Percentiles rank a stretch among this genome's conserved stretches.
phyloP scores from a whole-genome alignment of 2,329 filamentous ascomycete species.

The Xylaria sp. region DNA sequence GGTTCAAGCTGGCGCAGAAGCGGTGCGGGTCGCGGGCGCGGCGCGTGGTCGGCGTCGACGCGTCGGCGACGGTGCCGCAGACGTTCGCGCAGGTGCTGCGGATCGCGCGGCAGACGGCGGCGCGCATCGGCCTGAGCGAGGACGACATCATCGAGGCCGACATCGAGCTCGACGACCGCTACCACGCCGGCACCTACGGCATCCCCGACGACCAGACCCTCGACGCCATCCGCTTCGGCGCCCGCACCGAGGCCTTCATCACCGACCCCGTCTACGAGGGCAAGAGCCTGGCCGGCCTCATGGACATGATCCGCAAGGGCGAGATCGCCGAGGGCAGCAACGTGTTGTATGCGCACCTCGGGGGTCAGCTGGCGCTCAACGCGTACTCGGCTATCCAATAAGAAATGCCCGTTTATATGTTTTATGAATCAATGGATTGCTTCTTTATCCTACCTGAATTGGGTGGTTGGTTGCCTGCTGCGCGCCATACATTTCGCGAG shows the following conservation, averaged over 20 bases:
- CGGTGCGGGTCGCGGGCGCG: conserved; percentile 47
- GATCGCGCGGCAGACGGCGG: conserved; percentile 66
- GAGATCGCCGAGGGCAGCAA: conserved; percentile 63
- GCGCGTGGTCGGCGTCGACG: conserved; percentile 69
- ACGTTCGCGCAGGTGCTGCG: conserved; percentile 67
- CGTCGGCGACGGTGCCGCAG: conserved; percentile 60
- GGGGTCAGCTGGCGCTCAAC: conserved; percentile 70
- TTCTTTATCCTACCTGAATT: conserved; percentile 11
- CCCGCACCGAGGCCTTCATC: conserved; percentile 70
- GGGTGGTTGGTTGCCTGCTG: neutral
- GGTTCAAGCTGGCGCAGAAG: conserved; percentile 66
- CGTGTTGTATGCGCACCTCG: conserved; percentile 71
- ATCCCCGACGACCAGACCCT: conserved; percentile 67
- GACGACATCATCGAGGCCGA: conserved; percentile 64
- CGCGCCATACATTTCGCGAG: neutral
- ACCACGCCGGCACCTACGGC: conserved; percentile 70
- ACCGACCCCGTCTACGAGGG: conserved; percentile 78
- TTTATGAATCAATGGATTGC: conserved; percentile 12
- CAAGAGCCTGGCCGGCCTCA: conserved; percentile 73
- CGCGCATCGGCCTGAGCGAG: conserved; percentile 62
- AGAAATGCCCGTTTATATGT: conserved; percentile 1
- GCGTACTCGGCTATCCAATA: conserved; percentile 59
- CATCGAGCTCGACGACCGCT: conserved; percentile 63
- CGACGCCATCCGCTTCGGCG: conserved; percentile 70
- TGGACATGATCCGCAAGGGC: conserved; percentile 65